Conservation (phyloP, 139 green algal genomes). For the Asterochloris erici region DNA sequence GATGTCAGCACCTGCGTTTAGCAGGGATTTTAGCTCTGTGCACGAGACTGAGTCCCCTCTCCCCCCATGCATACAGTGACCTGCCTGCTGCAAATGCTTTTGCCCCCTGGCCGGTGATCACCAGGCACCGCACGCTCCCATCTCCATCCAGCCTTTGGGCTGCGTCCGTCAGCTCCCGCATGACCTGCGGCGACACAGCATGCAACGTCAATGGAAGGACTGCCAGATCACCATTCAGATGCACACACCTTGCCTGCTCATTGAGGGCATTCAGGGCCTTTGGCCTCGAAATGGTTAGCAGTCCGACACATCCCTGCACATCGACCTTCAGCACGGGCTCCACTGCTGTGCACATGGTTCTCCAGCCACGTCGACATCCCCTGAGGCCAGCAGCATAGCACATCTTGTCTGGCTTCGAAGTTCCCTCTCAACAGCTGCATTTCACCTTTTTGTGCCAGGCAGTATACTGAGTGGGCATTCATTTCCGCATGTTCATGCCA, state of each 20-base stretch:
- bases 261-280: conserved; percentile 56
- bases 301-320: conserved; percentile 13
- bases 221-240: background rate
- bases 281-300: conserved; percentile 44
- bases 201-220: background rate
- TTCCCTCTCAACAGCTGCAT: no score
- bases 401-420: no score
- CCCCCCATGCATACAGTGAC: no score
- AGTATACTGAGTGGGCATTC: background rate
- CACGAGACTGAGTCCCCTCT: no score
- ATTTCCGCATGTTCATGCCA: conserved; percentile 92
- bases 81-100: conserved; percentile 63
- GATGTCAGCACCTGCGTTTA: conserved; percentile 59
- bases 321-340: background rate
- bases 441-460: background rate
- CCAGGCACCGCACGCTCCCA: conserved; percentile 35
- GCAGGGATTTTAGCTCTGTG: no score
- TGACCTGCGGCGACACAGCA: conserved; percentile 26
- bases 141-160: conserved; percentile 28
- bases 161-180: conserved; percentile 43
- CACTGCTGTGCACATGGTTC: background rate
- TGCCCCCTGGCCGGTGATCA: conserved; percentile 59
- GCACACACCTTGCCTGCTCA: conserved; percentile 3
- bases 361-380: no score
- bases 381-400: no score